Conservation (phyloP, 2,329 filamentous ascomycete species). For the Pseudocercospora ulei region DNA sequence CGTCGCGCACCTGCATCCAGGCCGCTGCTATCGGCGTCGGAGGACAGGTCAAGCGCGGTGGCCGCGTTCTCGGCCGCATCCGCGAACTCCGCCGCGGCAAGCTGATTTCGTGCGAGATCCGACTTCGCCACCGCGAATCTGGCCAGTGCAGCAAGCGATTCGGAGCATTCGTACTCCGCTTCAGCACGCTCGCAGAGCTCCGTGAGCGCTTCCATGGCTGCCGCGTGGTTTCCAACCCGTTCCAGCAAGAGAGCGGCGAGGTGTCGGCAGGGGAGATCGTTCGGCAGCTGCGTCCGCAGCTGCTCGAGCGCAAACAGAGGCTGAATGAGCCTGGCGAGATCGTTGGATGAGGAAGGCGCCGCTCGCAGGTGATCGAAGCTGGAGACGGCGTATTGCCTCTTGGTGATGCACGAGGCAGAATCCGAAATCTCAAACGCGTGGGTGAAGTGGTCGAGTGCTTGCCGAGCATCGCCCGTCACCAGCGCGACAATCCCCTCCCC, state of each 20-base stretch:
- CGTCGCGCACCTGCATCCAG: conserved; percentile 55
- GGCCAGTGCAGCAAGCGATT: conserved; percentile 63
- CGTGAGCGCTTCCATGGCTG: conserved; percentile 55
- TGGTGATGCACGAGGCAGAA: conserved; percentile 60
- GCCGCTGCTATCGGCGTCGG: conserved; percentile 56
- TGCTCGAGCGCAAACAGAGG: conserved; percentile 84
- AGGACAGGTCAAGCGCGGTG: conserved; percentile 66
- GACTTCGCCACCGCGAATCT: conserved; percentile 74
- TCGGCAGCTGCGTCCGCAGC: conserved; percentile 59
- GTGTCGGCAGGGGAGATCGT: conserved; percentile 64
- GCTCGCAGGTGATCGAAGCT: conserved; percentile 71
- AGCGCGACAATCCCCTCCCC: conserved; percentile 82
- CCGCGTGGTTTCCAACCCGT: conserved; percentile 58
- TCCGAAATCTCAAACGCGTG: conserved; percentile 91
- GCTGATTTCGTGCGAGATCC: conserved; percentile 73
- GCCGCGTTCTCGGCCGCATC: conserved; percentile 71
- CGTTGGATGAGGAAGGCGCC: conserved; percentile 43
- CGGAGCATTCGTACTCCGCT: conserved; percentile 71
- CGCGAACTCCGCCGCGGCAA: conserved; percentile 57
- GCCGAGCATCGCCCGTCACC: conserved; percentile 60
- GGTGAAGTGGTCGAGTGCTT: conserved; percentile 76
- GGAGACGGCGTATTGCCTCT: conserved; percentile 68
- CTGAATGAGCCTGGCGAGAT: conserved; percentile 59
- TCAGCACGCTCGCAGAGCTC: conserved; percentile 62
- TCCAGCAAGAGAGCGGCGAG: conserved; percentile 73